Conservation (phyloP, 805 yeast genomes). For the Monosporozyma aquatica region DNA sequence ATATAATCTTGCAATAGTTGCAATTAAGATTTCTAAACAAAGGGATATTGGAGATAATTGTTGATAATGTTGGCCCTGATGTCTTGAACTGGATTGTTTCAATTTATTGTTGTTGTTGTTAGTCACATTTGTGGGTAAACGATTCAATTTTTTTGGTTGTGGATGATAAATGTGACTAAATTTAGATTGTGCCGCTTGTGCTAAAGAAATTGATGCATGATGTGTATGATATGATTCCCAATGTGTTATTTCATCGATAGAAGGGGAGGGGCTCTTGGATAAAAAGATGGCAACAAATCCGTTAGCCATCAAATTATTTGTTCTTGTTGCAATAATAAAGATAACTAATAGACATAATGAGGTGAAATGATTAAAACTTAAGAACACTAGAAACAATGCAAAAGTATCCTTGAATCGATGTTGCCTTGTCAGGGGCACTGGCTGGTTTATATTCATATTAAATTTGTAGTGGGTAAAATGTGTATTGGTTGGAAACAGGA, state of each 20-base stretch:
- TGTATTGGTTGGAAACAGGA: too few species aligned
- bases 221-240: constrained; percentile 1
- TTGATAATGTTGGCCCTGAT: not conserved
- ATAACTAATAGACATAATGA: constrained; percentile 19
- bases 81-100: not conserved
- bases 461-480: too few species aligned
- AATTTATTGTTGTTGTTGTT: not conserved
- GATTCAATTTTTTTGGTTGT: not conserved
- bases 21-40: constrained; percentile 9
- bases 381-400: constrained; percentile 26
- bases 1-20: constrained; percentile 16
- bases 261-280: constrained; percentile 22
- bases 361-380: constrained; percentile 25
- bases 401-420: constrained; percentile 28
- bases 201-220: not conserved
- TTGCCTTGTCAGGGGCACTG: constrained; percentile 6
- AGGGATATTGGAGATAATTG: not conserved
- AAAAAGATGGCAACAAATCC: constrained; percentile 23
- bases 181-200: not conserved
- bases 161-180: not conserved
- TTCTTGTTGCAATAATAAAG: constrained; percentile 23
- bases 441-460: not conserved
- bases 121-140: not conserved
- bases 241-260: constrained; percentile 13
- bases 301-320: constrained; percentile 22